These are phyloP conservation scores for Fusarium sp. DNA, from an alignment of 2,329 filamentous ascomycete species.

Conservation along the genomic window DNA sequence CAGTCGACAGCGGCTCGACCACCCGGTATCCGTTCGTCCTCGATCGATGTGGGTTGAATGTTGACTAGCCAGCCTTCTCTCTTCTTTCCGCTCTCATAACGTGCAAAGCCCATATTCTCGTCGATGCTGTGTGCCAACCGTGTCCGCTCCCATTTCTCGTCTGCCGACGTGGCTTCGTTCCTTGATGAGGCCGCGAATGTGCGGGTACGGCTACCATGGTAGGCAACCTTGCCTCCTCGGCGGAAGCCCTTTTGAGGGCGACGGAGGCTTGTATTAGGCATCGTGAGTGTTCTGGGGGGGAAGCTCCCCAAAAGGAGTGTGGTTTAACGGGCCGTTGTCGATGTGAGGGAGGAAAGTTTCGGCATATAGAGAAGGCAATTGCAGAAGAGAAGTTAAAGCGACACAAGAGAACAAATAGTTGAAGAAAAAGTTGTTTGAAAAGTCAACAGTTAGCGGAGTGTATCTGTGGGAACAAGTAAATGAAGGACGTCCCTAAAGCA, in stretches of 20 bases:
- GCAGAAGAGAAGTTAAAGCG: background rate
- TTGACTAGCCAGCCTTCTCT: constrained; percentile 95
- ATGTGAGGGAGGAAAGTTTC: constrained; percentile 16
- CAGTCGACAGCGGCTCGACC: constrained; percentile 93
- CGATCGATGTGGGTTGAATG: constrained; percentile 88
- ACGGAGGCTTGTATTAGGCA: constrained; percentile 72
- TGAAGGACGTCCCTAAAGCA: constrained; percentile 39
- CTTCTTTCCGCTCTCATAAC: constrained; percentile 87
- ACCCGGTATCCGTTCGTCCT: constrained; percentile 85
- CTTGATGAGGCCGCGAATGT: constrained; percentile 84
- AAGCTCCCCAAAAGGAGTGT: constrained; percentile 34
- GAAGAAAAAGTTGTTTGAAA: constrained; percentile 27
- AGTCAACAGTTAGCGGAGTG: constrained; percentile 41
- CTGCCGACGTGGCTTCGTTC: constrained; percentile 87
- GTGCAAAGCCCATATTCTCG: constrained; percentile 92
- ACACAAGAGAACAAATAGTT: constrained; percentile 10
- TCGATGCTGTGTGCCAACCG: constrained; percentile 90
- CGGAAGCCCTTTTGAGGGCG: constrained; percentile 75
- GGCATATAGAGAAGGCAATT: constrained; percentile 32
- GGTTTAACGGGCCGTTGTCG: constrained; percentile 39
- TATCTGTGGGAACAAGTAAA: constrained; percentile 41
- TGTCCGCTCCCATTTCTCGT: constrained; percentile 91
- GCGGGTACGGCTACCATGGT: constrained; percentile 77
- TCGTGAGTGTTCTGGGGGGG: constrained; percentile 48
- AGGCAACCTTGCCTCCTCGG: constrained; percentile 75